Evolutionary conservation across 2,329 filamentous ascomycete species (phyloP).

Genomic region (Nakataea oryzae): DNA sequence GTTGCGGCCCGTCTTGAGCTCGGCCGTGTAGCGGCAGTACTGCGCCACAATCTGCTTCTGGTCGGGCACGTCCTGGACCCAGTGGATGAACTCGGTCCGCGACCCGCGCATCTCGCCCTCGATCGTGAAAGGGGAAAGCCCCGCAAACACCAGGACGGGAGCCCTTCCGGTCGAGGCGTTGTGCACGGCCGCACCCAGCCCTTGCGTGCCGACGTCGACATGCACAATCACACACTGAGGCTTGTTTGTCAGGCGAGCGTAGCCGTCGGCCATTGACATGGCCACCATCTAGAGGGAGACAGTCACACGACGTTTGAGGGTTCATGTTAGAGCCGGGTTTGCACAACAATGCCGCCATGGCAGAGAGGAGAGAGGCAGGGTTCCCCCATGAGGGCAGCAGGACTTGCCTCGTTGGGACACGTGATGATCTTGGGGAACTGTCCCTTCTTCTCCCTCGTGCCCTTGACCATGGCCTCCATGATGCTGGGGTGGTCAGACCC

Average conservation of each 20-base stretch:
- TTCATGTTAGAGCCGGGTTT: not conserved
- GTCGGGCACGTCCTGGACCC: conserved; percentile 29
- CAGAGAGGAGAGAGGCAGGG: not conserved
- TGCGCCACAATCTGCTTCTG: conserved; percentile 53
- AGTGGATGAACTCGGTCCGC: conserved; percentile 31
- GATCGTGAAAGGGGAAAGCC: conserved; percentile 29
- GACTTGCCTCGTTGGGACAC: conserved; percentile 57
- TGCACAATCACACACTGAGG: conserved; percentile 64
- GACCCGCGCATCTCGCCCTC: conserved; percentile 29
- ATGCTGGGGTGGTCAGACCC: conserved; percentile 58
- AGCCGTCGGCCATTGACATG: conserved; percentile 66
- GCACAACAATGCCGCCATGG: not conserved
- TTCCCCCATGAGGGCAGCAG: too few species aligned
- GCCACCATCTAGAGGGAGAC: conserved; percentile 55
- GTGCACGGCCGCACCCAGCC: conserved; percentile 60
- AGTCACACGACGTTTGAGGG: not conserved
- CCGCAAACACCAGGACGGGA: conserved; percentile 42
- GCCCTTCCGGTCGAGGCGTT: conserved; percentile 59
- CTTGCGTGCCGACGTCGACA: conserved; percentile 66
- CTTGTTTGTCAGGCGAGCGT: conserved; percentile 54
- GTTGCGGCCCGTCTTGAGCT: conserved; percentile 76
- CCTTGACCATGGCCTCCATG: conserved; percentile 66
- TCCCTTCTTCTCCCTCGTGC: conserved; percentile 50
- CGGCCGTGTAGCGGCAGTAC: conserved; percentile 75
- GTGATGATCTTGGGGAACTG: conserved; percentile 59